Base-by-base conservation (phyloP, 129 eudicot genomes). In the Sambucus nigra region DNA sequence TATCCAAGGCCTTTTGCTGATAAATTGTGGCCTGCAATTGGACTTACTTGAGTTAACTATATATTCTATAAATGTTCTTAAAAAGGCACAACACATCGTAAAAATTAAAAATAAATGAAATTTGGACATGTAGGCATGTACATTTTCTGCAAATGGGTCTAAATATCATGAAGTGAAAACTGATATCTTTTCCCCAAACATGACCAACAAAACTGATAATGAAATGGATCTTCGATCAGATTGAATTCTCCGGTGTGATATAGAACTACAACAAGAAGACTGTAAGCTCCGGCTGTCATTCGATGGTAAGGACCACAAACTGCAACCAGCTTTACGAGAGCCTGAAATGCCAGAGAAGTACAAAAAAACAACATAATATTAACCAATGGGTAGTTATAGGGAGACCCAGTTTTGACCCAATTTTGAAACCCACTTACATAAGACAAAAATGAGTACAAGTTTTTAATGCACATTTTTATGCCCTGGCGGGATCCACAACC, bases 291-390 rank as follows among this genome's bases (percentile, higher is more conserved):
- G 5, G 99, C 99, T 47, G 96, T 92, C 48, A 80, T 77, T 69
- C 96, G 87, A 71, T 86, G 99, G 70, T 82, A 92, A 29, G 96
- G 99, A 51, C 99, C 99, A 69, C 99, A 86, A 17, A 92, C 96
- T 25, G 99, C 92, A 63, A 92, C 80, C 94, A 92, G 80, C 74
- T 92, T 92, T 45, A 94, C 82, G 65, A 92, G 76, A 55, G 99
- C 99, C 99, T 92, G 64, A 63, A 77, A 59, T 42, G 68, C 51
- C 32, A 53, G 27, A 60, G 22, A 68, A 50, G 46, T 24, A 50
- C 60, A 67, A 16, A 39, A 60, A 41, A n/a, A 41, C 64, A 48
- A 63, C 41, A 32, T 19, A 25, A 51, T 51, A 38, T 48, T 51
- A 20, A 45, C n/a, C n/a, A n/a, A n/a, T n/a, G n/a, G n/a, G 41